A percentile compares a stretch with the other conserved stretches of the same genome.
Evolutionary conservation across 2,329 filamentous ascomycete species (phyloP).

Genomic region (Hypoxylon sp.): DNA sequence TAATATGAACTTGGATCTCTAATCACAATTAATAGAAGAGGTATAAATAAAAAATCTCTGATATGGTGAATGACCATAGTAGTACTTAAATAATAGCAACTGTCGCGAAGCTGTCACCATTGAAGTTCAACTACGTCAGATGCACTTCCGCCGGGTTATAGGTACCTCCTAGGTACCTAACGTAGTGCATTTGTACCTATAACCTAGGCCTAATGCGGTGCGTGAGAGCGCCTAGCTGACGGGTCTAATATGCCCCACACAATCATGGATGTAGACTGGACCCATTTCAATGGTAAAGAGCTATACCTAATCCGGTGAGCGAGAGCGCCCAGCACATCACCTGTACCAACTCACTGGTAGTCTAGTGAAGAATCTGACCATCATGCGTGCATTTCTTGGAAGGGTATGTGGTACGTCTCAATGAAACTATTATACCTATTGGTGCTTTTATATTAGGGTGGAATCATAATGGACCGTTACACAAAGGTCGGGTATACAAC

Average conservation of each 20-base stretch:
- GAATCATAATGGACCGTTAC: not conserved
- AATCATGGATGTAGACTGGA: not conserved
- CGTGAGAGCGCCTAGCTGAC: not conserved
- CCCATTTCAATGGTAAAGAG: not conserved
- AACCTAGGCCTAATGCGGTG: not conserved
- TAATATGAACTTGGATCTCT: not conserved
- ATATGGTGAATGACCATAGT: not conserved
- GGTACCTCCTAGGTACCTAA: no score
- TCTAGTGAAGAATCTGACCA: not conserved
- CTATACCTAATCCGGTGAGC: slow-evolving; percentile 15
- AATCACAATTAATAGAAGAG: not conserved
- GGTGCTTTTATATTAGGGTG: no score
- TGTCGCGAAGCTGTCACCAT: not conserved
- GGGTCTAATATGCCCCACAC: not conserved
- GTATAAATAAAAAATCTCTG: not conserved
- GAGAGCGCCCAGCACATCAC: slow-evolving; percentile 10
- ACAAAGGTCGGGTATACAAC: no score
- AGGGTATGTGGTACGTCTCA: not conserved
- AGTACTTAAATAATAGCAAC: not conserved
- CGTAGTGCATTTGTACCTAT: not conserved
- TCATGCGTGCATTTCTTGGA: not conserved
- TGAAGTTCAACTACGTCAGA: not conserved
- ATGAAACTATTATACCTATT: not conserved
- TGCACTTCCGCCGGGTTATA: not conserved
- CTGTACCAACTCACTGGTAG: not conserved